Evolutionary conservation across 1,284 basidiomycete species (phyloP).

Genomic region (Ustilago hordei): DNA sequence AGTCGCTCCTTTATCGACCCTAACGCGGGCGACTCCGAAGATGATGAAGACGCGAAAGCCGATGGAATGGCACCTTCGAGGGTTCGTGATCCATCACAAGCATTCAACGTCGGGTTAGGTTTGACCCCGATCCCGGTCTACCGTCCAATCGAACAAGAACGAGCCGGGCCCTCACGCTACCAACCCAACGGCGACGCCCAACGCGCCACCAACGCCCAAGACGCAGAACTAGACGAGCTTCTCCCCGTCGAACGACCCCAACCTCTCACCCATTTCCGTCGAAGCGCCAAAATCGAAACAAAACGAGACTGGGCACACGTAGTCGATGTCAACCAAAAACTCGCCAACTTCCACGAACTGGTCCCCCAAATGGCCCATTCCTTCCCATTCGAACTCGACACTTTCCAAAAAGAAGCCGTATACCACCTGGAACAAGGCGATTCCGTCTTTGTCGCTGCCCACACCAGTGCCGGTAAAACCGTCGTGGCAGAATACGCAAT

Average conservation of each 20-base stretch:
- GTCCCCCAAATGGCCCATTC: constrained; percentile 91
- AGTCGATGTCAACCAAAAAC: constrained; percentile 89
- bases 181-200: constrained; percentile 19
- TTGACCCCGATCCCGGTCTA: constrained; percentile 52
- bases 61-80: constrained; percentile 29
- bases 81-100: constrained; percentile 28
- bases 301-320: constrained; percentile 99
- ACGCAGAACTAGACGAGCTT: constrained; percentile 66
- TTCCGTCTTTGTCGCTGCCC: constrained; percentile 97
- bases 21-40: constrained; percentile 70
- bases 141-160: constrained; percentile 35
- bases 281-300: constrained; percentile 50
- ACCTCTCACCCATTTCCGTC: constrained; percentile 38
- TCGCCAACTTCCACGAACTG: constrained; percentile 86
- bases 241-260: constrained; percentile 61
- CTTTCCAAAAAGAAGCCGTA: constrained; percentile 96
- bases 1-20: constrained; percentile 41
- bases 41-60: constrained; percentile 65
- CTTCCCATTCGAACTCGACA: constrained; percentile 83
- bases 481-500: constrained; percentile 99
- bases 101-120: constrained; percentile 33
- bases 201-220: constrained; percentile 27
- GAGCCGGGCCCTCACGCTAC: constrained; percentile 23
- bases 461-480: constrained; percentile 99
- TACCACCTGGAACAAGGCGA: constrained; percentile 98